Conservation (phyloP, 306 rosid genomes). For the Hippophae gyantsensis region DNA sequence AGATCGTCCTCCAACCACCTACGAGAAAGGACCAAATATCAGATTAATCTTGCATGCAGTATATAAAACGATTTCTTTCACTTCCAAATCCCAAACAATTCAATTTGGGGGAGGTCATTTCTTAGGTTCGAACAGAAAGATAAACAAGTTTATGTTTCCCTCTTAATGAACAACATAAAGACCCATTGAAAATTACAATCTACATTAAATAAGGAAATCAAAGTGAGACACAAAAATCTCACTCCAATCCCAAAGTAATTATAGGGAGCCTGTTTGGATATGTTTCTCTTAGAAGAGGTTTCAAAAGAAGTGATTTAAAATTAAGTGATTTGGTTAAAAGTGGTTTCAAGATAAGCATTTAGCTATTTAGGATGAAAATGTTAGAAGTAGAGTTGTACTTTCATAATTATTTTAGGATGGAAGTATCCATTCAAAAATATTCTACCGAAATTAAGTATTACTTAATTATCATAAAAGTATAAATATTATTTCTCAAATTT, state of each 20-base stretch:
- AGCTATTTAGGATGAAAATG: too few relatives aligned
- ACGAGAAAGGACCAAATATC: not conserved
- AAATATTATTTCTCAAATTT: too few relatives aligned
- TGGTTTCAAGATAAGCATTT: too few relatives aligned
- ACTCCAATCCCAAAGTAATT: not conserved
- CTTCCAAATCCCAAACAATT: not conserved
- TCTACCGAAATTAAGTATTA: too few relatives aligned
- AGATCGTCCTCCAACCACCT: conserved; percentile 69
- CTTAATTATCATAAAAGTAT: too few relatives aligned
- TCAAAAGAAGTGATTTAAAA: too few relatives aligned
- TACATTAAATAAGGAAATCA: not conserved
- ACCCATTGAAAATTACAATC: not conserved
- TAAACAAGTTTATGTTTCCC: not conserved
- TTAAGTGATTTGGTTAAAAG: too few relatives aligned
- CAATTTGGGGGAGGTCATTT: not conserved
- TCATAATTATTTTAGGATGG: too few relatives aligned
- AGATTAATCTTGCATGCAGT: not conserved
- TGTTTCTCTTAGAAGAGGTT: too few relatives aligned
- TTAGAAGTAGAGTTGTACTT: too few relatives aligned
- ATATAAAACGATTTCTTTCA: not conserved
- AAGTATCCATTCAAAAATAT: too few relatives aligned
- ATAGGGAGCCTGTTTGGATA: too few relatives aligned
- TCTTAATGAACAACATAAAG: not conserved
- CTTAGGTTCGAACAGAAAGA: not conserved
- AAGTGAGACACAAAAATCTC: not conserved